Evolutionary conservation across 2,329 filamentous ascomycete species (phyloP).

Genomic region (Aspergillus glaucus): DNA sequence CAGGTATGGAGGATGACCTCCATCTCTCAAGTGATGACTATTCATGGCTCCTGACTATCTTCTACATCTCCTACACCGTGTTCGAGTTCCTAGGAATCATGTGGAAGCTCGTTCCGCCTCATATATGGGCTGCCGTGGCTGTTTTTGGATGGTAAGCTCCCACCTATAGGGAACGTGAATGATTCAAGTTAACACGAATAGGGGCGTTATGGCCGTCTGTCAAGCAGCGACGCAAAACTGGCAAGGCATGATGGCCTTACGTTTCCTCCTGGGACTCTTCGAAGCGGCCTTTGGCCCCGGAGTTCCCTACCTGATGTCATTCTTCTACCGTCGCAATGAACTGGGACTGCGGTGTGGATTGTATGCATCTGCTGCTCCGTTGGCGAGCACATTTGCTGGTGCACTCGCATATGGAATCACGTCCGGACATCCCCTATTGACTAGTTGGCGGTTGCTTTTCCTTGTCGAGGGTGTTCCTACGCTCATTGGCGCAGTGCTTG

Average conservation of each 20-base stretch:
- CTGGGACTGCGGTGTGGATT: constrained; percentile 52
- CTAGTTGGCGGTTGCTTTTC: constrained; percentile 61
- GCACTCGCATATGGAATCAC: constrained; percentile 61
- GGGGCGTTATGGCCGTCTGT: constrained; percentile 44
- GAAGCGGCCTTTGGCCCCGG: constrained; percentile 44
- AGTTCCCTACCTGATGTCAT: constrained; percentile 48
- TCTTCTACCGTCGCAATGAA: constrained; percentile 55
- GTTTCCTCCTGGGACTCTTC: constrained; percentile 43
- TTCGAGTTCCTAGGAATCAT: constrained; percentile 39
- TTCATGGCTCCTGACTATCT: constrained; percentile 48
- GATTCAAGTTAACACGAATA: constrained; percentile 15
- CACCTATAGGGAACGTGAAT: constrained; percentile 7
- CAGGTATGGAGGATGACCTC: constrained; percentile 48
- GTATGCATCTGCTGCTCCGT: constrained; percentile 52
- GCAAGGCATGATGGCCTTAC: constrained; percentile 44
- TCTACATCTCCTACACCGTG: constrained; percentile 46
- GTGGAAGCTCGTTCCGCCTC: constrained; percentile 40
- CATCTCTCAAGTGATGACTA: constrained; percentile 43
- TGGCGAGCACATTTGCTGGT: constrained; percentile 75
- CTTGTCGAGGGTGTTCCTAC: constrained; percentile 60
- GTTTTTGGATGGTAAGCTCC: constrained; percentile 37
- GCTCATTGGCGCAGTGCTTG: constrained; percentile 47
- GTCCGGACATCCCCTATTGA: constrained; percentile 50
- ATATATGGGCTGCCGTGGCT: constrained; percentile 38
- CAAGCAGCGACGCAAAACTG: constrained; percentile 42